Evolutionary conservation across 179 eudicot genomes (phyloP), one percentile per base, ranked within the genome.

Genomic region (Corrigiola litoralis): DNA sequence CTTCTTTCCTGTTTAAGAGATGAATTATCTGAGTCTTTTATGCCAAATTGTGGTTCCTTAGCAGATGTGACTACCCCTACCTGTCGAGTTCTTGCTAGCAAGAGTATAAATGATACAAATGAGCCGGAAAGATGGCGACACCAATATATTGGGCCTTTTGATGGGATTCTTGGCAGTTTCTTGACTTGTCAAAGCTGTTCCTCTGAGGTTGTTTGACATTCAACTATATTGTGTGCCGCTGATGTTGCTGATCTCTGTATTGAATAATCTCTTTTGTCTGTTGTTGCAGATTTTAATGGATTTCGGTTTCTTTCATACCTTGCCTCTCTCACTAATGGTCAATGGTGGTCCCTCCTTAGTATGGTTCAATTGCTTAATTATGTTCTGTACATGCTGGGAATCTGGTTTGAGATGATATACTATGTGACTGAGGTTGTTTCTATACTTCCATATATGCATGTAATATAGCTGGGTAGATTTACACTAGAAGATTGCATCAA

Each of bases 1-100:
- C 84, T 94, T 63, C 80, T 94, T 47, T 84, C 95, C 71, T 87
- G 95, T 54, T 64, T 94, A 77, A 85, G 91, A 78, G 97, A 85
- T 48, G 99, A 94, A 78, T 56, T 88, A 73, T 79, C 84, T 37
- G 89, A 81, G 27, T 78, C 76, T 63, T 77, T 68, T 82, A 69
- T 69, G 74, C 81, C 81, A 61, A 62, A 52, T 66, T 49, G 56
- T 59, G 77, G 87, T 61, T 83, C 87, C 63, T 75, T 87, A 73
- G 86, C 91, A 41, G 88, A 82, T 75, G 74, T 79, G 50, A 74
- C 75, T 72, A 40, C 73, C 58, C 78, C 78, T 55, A 76, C 82
- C 46, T 32, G 79, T 69, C 80, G 94, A 76, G 66, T 94, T 69
- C 57, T 84, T 48, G 12, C 68, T 65, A 34, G 33, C 40, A 62